phyloP scores from a whole-genome alignment of 225 moss, liverwort and hornwort species.

The Pseudisothecium myosuroides region DNA sequence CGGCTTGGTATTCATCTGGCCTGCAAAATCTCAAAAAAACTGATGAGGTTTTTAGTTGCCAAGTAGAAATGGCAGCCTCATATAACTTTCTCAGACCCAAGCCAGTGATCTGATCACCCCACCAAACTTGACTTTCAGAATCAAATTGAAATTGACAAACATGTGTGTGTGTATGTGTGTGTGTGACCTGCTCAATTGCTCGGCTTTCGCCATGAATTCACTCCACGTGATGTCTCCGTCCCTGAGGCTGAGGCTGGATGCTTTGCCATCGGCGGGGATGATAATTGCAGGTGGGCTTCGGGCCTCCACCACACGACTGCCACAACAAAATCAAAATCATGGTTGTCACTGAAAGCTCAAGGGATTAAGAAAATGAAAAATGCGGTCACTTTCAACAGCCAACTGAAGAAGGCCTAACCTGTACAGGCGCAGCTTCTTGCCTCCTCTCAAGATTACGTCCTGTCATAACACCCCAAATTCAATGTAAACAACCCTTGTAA shows the following conservation, averaged over 20 bases:
- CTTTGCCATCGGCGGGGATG: constrained; percentile 48
- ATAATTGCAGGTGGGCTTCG: constrained; percentile 60
- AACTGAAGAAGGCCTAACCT: constrained; percentile 30
- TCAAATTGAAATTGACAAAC: background rate
- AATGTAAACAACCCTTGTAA: background rate
- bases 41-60: too few species aligned
- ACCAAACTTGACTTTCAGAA: background rate
- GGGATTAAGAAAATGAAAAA: background rate
- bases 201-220: constrained; percentile 40
- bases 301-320: constrained; percentile 82
- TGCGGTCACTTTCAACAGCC: background rate
- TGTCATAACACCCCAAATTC: constrained; percentile 2
- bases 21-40: constrained; percentile 10
- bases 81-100: background rate
- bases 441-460: constrained; percentile 72
- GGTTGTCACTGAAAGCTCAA: background rate
- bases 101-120: background rate
- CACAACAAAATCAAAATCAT: background rate
- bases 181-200: constrained; percentile 49
- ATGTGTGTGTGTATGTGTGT: background rate
- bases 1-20: constrained; percentile 59
- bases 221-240: constrained; percentile 73
- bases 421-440: constrained; percentile 69
- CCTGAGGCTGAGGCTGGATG: constrained; percentile 35
- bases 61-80: background rate